phyloP scores from a whole-genome alignment of 2,329 filamentous ascomycete genomes.

The Blastomyces gilchristii region DNA sequence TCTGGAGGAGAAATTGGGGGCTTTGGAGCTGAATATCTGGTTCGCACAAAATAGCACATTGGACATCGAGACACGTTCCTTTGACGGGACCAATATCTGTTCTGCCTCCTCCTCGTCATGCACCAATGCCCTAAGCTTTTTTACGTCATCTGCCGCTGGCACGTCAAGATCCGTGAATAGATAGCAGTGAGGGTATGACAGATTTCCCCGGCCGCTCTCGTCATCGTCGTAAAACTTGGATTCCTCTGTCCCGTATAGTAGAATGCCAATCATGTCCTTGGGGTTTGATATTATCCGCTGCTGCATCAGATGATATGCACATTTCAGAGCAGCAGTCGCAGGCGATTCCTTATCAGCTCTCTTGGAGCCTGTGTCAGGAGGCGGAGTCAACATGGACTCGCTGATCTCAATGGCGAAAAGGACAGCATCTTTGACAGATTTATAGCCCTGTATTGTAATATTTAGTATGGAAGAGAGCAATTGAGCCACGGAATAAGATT shows the following conservation, averaged over 20 bases:
- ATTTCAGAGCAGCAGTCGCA: conserved; percentile 76
- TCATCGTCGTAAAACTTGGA: conserved; percentile 66
- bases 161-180: conserved; percentile 79
- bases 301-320: conserved; percentile 90
- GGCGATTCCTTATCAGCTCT: conserved; percentile 71
- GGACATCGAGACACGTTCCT: conserved; percentile 64
- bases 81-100: conserved; percentile 58
- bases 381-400: conserved; percentile 67
- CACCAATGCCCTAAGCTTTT: conserved; percentile 61
- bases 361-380: conserved; percentile 55
- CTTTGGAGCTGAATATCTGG: conserved; percentile 89
- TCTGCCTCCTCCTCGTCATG: conserved; percentile 66
- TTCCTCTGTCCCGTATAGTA: conserved; percentile 82
- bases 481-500: neutral
- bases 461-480: neutral
- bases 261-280: conserved; percentile 91
- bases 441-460: conserved; percentile 57
- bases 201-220: conserved; percentile 44
- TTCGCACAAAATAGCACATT: conserved; percentile 92
- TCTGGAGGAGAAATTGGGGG: conserved; percentile 84
- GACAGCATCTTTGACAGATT: conserved; percentile 92
- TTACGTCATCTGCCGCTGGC: conserved; percentile 78
- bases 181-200: conserved; percentile 83
- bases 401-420: conserved; percentile 91
- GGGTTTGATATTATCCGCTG: conserved; percentile 96